Evolutionary conservation across 768 basidiomycete genomes (phyloP), one percentile per base, ranked within the genome.

Genomic region (Xerocomellus amylosporus): DNA sequence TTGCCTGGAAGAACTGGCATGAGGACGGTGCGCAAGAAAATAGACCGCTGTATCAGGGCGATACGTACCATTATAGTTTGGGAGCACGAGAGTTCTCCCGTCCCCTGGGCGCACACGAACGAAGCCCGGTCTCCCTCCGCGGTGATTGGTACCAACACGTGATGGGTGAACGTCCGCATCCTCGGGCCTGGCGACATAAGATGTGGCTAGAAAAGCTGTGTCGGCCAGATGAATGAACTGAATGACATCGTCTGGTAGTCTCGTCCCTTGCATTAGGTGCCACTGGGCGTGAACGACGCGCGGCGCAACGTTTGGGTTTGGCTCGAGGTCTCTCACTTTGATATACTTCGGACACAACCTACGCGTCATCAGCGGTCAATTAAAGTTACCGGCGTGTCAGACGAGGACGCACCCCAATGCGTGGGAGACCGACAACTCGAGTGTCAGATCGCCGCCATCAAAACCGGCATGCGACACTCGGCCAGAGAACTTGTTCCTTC

Each of bases 331-430:
- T 8, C 83, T 76, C 42, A 77, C 62, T 46, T 76, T 81, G 62
- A 85, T 86, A 51, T 86, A 86, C 61, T 86, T 86, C 8, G 84
- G 85, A 64, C 83, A 86, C 56, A 84, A 80, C 30, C 84, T 85
- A 46, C 12, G 12, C n/a, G 4, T 17, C 7, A 24, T 4, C 15
- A 17, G 4, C 4, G 1, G 10, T 56, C 30, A 57, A 20, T 38
- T 5, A 33, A 5, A 8, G 5, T 19, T 49, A 17, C 22, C 24
- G 31, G 9, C 0, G 22, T 22, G 40, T 49, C 17, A 37, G 41
- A 24, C 52, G 49, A 24, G 19, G 30, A 48, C 78, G 43, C 57
- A 84, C 84, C 84, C 84, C 30, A 85, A 64, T 13, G 84, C 78
- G 58, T 86, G 73, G 58, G 82, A 75, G n/a, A 86, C 80, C 1